Evolutionary conservation across 2,329 filamentous ascomycete genomes (phyloP).

Genomic region (Chrysoporthe austroafricana): DNA sequence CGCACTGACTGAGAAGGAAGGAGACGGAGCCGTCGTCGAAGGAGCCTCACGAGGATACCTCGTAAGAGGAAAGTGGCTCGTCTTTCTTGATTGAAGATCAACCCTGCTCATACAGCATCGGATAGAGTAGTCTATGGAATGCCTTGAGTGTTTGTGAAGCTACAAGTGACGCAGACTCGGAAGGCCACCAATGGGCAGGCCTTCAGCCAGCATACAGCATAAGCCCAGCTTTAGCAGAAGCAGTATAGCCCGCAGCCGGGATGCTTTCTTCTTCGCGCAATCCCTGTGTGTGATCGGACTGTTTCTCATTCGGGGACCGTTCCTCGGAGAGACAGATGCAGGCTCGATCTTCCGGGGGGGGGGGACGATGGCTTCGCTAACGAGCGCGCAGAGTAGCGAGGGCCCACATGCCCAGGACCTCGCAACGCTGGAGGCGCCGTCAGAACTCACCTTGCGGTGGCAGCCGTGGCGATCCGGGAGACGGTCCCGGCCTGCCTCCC

Average conservation of each 20-base stretch:
- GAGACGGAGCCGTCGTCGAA: neutral
- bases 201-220: neutral
- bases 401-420: neutral
- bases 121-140: neutral
- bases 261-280: neutral
- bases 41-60: neutral
- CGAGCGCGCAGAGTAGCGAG: neutral
- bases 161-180: neutral
- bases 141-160: constrained; percentile 5
- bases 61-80: neutral
- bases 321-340: constrained; percentile 19
- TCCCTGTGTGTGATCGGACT: constrained; percentile 1
- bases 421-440: constrained; percentile 10
- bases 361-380: constrained; percentile 25
- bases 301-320: neutral
- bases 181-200: neutral
- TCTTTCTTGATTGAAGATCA: neutral
- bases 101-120: constrained; percentile 8
- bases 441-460: neutral
- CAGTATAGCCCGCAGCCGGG: constrained; percentile 6
- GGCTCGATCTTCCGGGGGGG: neutral
- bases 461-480: neutral
- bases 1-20: neutral
- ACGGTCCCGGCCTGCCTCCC: neutral
- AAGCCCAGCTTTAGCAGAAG: neutral